These are phyloP conservation scores for Candida berthetii DNA, from an alignment of 805 yeast genomes.

Conservation along the genomic window DNA sequence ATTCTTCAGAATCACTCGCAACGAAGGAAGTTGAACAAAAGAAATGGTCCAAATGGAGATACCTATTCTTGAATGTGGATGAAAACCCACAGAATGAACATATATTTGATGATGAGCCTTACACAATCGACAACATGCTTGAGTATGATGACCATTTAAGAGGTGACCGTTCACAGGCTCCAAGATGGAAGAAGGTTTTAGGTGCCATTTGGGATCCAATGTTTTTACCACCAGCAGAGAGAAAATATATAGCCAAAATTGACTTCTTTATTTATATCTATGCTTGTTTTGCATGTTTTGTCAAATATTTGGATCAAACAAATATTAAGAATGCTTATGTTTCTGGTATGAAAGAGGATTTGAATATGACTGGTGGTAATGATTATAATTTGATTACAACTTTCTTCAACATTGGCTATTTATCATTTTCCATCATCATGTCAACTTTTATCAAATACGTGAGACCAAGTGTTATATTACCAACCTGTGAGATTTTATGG, in stretches of 20 bases:
- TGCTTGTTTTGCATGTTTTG: slow-evolving; percentile 18
- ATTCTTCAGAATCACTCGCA: too few species aligned
- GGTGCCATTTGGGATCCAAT: slow-evolving; percentile 9
- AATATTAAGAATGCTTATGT: slow-evolving; percentile 62
- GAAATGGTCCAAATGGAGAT: slow-evolving; percentile 1
- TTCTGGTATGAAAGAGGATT: slow-evolving; percentile 52
- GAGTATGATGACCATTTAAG: slow-evolving; percentile 2
- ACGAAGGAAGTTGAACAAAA: too few species aligned
- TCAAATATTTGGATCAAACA: slow-evolving; percentile 50
- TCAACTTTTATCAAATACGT: slow-evolving; percentile 2
- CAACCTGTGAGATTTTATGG: slow-evolving; percentile 7
- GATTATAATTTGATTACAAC: slow-evolving; percentile 32
- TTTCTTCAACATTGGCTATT: slow-evolving; percentile 3
- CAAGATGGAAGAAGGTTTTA: slow-evolving; percentile 5
- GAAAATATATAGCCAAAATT: slow-evolving; percentile 3
- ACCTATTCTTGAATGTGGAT: slow-evolving; percentile 1
- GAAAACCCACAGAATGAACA: slow-evolving; percentile 2
- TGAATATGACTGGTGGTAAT: slow-evolving; percentile 46
- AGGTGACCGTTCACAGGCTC: slow-evolving; percentile 1
- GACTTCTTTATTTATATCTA: slow-evolving; percentile 8
- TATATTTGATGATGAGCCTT: slow-evolving; percentile 5
- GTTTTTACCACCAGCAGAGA: slow-evolving; percentile 3
- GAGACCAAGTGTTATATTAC: slow-evolving; percentile 5
- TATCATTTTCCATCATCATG: slow-evolving; percentile 2
- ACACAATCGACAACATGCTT: slow-evolving; percentile 4